A percentile compares a stretch with the other conserved stretches of the same genome.
phyloP scores from a whole-genome alignment of 164 flowering plant genomes.

The Taxillus chinensis region DNA sequence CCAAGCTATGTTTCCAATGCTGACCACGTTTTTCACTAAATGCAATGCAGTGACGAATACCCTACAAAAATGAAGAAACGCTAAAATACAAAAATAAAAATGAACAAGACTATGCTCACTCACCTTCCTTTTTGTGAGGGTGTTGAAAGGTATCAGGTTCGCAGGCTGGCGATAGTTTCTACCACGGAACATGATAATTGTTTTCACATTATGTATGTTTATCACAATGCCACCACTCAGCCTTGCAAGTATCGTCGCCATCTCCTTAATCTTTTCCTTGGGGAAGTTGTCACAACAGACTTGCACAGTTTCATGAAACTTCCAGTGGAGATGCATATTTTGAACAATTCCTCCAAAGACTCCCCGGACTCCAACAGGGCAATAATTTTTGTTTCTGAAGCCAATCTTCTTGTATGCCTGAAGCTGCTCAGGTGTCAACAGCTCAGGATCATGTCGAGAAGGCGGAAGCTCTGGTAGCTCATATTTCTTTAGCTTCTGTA shows the following conservation, averaged over 20 bases:
- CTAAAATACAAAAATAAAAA: not conserved
- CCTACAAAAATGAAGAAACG: not conserved
- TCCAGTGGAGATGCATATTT: conserved; percentile 99
- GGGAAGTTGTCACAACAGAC: conserved; percentile 98
- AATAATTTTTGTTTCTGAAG: conserved; percentile 82
- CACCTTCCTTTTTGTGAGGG: conserved; percentile 98
- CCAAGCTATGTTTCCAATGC: too few relatives aligned
- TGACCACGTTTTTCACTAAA: not conserved
- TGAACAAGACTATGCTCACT: conserved; percentile 7
- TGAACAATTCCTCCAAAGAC: conserved; percentile 99
- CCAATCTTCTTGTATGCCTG: conserved; percentile 94
- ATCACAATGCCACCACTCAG: conserved; percentile 95
- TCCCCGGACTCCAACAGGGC: conserved; percentile 96
- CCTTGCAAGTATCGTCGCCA: conserved; percentile 92
- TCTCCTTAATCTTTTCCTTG: conserved; percentile 93
- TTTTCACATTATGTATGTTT: conserved; percentile 87
- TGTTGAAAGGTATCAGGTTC: conserved; percentile 87
- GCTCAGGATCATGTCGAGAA: conserved; percentile 95
- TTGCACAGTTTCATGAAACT: conserved; percentile 98
- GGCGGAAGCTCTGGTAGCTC: conserved; percentile 90
- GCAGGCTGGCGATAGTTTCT: conserved; percentile 97
- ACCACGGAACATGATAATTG: conserved; percentile 97
- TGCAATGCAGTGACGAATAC: not conserved
- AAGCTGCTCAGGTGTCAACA: conserved; percentile 83
- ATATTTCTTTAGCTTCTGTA: conserved; percentile 91